These are phyloP conservation scores for Calonectria pauciramosa DNA, from an alignment of 2,329 filamentous ascomycete genomes.

Conservation along the genomic window DNA sequence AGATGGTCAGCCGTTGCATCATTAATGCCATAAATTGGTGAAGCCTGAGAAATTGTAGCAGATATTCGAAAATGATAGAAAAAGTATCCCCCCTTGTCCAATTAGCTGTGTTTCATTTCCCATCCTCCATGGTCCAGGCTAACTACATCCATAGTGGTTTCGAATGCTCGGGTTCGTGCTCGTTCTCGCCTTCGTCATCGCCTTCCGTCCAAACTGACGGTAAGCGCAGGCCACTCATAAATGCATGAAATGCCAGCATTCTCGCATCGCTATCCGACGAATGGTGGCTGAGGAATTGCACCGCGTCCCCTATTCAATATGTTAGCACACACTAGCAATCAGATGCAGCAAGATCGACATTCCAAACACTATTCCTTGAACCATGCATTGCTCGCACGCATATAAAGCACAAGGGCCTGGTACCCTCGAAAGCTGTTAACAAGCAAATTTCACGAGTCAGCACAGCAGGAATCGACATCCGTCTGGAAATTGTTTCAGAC, in stretches of 20 bases:
- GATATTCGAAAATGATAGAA: not conserved
- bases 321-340: no score
- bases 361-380: no score
- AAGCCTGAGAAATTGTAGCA: not conserved
- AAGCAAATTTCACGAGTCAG: no score
- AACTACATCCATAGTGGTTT: not conserved
- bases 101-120: not conserved
- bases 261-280: not conserved
- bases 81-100: no score
- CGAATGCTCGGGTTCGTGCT: not conserved
- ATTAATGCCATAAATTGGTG: not conserved
- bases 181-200: not conserved
- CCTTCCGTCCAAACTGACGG: no score
- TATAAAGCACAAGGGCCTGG: no score
- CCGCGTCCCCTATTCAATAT: not conserved
- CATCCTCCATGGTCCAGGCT: not conserved
- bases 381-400: no score
- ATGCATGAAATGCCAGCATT: not conserved
- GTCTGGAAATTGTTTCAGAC: no score
- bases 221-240: no score
- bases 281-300: not conserved
- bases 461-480: no score
- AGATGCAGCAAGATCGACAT: no score
- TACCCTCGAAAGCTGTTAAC: no score
- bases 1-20: not conserved